Base-by-base conservation (phyloP, 2,329 filamentous ascomycete genomes). In the Coleophoma crateriformis region DNA sequence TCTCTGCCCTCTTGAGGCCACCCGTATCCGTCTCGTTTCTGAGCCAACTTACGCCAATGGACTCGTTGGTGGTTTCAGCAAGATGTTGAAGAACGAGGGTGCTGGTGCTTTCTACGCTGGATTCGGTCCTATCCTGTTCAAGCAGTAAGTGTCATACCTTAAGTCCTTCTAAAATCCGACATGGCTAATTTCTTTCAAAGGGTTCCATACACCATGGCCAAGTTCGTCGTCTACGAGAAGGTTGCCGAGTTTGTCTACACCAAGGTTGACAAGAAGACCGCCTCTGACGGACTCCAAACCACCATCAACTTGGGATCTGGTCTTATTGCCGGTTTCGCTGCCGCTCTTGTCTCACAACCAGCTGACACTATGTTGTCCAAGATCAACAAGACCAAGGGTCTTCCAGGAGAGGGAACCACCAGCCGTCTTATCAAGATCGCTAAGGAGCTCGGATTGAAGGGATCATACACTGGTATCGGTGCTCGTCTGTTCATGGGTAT, bases 171-270 rank as follows among this genome's bases (percentile, higher is more conserved):
- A 20, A 41, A 43, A 35, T 35, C 47, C 7, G 34, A 42, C 22
- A 33, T 19, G 35, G 43, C 53, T 58, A 51, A 54, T 34, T 8
- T 43, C 14, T 17, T 15, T 50, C 37, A 5, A 58, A 89, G 86
- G 79, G 84, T 95, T 63, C 89, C 89, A 58, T 95, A 95, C 79
- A 95, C 89, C 71, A 91, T 94, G 86, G 79, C 89, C 81, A 95
- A 95, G 79, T 95, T 95, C 77, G 89, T 92, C 72, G 89, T 91
- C 64, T 94, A 82, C 81, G 89, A 95, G 77, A 92, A 92, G 81
- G 87, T 90, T 63, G 76, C 83, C 63, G 89, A 94, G 77, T 65
- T 77, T 60, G 71, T 88, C 75, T 92, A 84, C 80, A 70, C 74
- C 61, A 56, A 66, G 47, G 71, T 87, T 67, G 85, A 89, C 79